phyloP scores from a whole-genome alignment of 371 early-diverging fungal species.

The Dinochytrium kinnereticum region DNA sequence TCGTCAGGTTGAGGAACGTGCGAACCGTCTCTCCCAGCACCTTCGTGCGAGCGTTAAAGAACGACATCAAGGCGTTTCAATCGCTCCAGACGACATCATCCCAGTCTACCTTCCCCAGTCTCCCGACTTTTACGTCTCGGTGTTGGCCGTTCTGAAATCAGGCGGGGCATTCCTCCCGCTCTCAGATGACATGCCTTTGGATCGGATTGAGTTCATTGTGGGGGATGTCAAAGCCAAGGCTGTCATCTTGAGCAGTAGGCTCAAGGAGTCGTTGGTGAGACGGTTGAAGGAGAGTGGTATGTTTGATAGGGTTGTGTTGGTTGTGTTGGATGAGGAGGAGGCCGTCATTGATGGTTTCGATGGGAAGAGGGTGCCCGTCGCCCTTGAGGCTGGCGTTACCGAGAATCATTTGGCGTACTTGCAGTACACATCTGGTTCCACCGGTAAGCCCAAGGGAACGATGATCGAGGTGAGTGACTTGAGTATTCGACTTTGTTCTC shows the following conservation, averaged over 20 bases:
- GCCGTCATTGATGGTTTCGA: neutral
- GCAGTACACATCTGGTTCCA: constrained; percentile 7
- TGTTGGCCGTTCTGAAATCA: constrained; percentile 39
- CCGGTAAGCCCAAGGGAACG: neutral
- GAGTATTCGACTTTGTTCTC: neutral
- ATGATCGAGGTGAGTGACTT: constrained; percentile 8
- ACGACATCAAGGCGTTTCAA: neutral
- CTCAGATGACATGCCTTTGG: neutral
- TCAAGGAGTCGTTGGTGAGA: neutral
- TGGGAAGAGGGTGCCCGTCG: neutral
- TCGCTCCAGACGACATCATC: constrained; percentile 20
- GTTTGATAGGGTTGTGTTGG: neutral
- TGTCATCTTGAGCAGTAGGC: neutral
- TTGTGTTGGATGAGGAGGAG: neutral
- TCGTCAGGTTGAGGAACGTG: constrained; percentile 22
- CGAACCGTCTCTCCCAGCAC: constrained; percentile 24
- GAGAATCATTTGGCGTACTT: neutral
- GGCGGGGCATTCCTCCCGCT: constrained; percentile 37
- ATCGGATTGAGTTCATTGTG: constrained; percentile 6
- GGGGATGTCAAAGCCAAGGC: neutral
- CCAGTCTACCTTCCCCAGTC: constrained; percentile 26
- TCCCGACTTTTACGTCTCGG: constrained; percentile 25
- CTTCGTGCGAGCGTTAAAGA: neutral
- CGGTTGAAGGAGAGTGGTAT: neutral
- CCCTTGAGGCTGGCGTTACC: neutral